Evolutionary conservation across 139 green algal species (phyloP).

Genomic region (Coelastrella sp.): DNA sequence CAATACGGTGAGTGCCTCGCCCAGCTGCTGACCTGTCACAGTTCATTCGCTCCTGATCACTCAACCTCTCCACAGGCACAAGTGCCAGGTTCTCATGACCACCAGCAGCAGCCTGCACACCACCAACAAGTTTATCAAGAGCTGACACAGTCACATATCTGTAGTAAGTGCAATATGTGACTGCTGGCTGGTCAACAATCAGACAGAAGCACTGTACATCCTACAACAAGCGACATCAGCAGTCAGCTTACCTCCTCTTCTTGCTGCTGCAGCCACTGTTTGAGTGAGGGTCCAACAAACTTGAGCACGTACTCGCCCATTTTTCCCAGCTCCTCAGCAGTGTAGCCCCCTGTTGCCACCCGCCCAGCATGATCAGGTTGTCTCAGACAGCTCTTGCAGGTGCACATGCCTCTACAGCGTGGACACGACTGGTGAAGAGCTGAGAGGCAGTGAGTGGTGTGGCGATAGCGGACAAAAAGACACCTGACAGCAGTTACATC

Average conservation of each 20-base stretch:
- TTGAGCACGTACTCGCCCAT: neutral
- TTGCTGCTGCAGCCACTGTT: neutral
- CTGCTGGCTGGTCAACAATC: neutral
- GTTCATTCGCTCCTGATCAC: neutral
- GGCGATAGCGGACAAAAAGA: neutral
- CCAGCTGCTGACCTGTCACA: slow-evolving; percentile 9
- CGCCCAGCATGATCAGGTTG: slow-evolving; percentile 1
- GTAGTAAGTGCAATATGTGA: neutral
- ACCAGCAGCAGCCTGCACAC: neutral
- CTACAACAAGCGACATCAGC: neutral
- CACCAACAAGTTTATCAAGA: neutral
- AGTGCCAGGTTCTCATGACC: neutral
- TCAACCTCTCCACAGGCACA: slow-evolving; percentile 7
- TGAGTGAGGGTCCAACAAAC: neutral
- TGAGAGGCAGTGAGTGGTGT: neutral
- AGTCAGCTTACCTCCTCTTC: neutral
- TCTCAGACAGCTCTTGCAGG: slow-evolving; percentile 16
- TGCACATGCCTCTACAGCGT: neutral
- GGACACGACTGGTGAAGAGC: neutral
- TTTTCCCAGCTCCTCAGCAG: neutral
- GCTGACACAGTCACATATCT: neutral
- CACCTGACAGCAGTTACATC: neutral
- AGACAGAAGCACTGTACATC: neutral
- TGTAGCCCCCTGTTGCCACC: neutral
- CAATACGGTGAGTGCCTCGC: neutral